Evolutionary conservation across 176 grass and related monocot genomes (phyloP).

Genomic region (Oryza punctata): DNA sequence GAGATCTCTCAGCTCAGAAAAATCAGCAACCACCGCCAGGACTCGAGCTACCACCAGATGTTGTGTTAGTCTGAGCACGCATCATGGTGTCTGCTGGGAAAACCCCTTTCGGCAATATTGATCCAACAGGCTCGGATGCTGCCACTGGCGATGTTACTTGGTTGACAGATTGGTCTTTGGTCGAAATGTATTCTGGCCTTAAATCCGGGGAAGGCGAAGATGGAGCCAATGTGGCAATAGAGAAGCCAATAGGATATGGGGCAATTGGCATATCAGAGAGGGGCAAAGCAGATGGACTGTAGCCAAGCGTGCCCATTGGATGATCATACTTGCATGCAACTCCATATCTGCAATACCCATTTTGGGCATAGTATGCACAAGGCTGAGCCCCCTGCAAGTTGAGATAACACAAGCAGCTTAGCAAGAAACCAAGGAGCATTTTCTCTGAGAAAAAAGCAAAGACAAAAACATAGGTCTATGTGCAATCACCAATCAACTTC

Average conservation of each 20-base stretch:
- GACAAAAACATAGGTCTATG: not conserved
- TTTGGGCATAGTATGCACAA: slow-evolving; percentile 73
- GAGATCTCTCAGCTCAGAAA: slow-evolving; percentile 46
- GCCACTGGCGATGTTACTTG: slow-evolving; percentile 50
- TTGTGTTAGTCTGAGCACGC: slow-evolving; percentile 52
- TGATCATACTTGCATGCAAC: slow-evolving; percentile 84
- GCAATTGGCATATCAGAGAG: slow-evolving; percentile 66
- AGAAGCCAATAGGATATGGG: slow-evolving; percentile 58
- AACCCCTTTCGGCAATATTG: slow-evolving; percentile 49
- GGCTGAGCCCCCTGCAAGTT: slow-evolving; percentile 65
- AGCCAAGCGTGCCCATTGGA: slow-evolving; percentile 66
- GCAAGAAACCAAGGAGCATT: slow-evolving; percentile 24
- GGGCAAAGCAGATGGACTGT: slow-evolving; percentile 66
- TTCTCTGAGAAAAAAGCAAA: not conserved
- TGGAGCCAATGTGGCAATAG: slow-evolving; percentile 58
- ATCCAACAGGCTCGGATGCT: slow-evolving; percentile 44
- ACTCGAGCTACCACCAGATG: slow-evolving; percentile 48
- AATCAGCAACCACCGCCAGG: slow-evolving; percentile 54
- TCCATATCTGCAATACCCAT: slow-evolving; percentile 86
- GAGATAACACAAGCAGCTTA: slow-evolving; percentile 32
- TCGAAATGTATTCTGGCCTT: slow-evolving; percentile 57
- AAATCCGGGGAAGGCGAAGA: slow-evolving; percentile 67
- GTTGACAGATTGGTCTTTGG: slow-evolving; percentile 52
- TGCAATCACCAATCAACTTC: not conserved
- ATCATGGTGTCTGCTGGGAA: slow-evolving; percentile 48